Evolutionary conservation across 495 filamentous ascomycete genomes (phyloP).

Genomic region (Trichoderma reesei): DNA sequence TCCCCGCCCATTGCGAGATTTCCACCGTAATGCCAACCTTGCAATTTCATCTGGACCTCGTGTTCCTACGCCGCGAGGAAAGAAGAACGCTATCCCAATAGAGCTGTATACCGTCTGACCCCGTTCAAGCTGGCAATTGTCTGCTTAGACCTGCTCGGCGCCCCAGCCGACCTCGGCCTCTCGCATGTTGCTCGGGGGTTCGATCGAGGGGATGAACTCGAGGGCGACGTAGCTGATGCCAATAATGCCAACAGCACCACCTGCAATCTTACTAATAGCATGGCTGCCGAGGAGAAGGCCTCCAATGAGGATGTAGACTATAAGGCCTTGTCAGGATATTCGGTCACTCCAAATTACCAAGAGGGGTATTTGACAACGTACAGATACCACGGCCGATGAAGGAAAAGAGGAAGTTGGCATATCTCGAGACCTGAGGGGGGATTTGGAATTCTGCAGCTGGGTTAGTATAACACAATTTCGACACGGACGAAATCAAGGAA

Average conservation of each 20-base stretch:
- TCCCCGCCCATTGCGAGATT: neutral
- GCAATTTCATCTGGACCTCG: neutral
- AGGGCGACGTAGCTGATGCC: slow-evolving; percentile 73
- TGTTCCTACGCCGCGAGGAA: neutral
- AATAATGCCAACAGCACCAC: slow-evolving; percentile 60
- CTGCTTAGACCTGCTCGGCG: slow-evolving; percentile 68
- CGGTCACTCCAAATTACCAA: slow-evolving; percentile 17
- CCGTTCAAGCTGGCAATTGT: neutral
- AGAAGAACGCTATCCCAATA: neutral
- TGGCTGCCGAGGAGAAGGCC: slow-evolving; percentile 62
- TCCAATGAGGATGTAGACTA: slow-evolving; percentile 96
- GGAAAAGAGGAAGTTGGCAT: slow-evolving; percentile 95
- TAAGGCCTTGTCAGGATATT: too few species aligned
- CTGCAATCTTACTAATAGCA: slow-evolving; percentile 51
- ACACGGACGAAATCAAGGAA: neutral
- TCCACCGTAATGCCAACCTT: neutral
- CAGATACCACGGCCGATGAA: slow-evolving; percentile 93
- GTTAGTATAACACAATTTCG: slow-evolving; percentile 13
- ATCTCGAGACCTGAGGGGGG: slow-evolving; percentile 81
- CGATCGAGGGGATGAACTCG: slow-evolving; percentile 92
- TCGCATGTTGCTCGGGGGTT: slow-evolving; percentile 97
- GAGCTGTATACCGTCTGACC: neutral
- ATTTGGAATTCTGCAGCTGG: slow-evolving; percentile 68
- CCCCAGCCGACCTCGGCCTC: slow-evolving; percentile 78
- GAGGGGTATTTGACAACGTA: slow-evolving; percentile 44